A percentile compares a stretch with the other conserved stretches of the same genome.
Conservation (phyloP, 108 stramenopile genomes). For the Nitzschia sp. region DNA sequence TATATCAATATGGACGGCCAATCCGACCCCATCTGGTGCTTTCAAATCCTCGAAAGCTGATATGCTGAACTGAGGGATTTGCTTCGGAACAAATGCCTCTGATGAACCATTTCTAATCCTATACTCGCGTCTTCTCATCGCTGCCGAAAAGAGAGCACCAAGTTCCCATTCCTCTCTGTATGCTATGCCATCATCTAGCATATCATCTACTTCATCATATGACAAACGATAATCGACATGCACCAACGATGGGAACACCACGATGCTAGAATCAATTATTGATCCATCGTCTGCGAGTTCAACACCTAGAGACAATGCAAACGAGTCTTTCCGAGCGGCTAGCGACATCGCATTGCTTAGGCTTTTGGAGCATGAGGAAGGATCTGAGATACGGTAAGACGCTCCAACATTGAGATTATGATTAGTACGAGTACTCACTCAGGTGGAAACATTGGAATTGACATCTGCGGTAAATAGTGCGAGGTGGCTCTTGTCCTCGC, state of each 20-base stretch:
- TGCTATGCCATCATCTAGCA: slow-evolving; percentile 75
- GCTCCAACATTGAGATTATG: too few relatives aligned
- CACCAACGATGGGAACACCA: slow-evolving; percentile 61
- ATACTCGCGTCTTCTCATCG: slow-evolving; percentile 53
- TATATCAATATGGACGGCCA: slow-evolving; percentile 55
- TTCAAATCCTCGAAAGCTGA: slow-evolving; percentile 32
- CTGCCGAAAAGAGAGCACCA: slow-evolving; percentile 66
- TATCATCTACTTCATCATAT: slow-evolving; percentile 84
- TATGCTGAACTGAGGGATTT: slow-evolving; percentile 61
- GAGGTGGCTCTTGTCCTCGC: slow-evolving; percentile 66
- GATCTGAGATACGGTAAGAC: too few relatives aligned
- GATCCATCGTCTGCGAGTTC: slow-evolving; percentile 72
- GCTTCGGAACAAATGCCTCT: slow-evolving; percentile 63
- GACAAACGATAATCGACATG: slow-evolving; percentile 72
- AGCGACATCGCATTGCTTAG: slow-evolving; percentile 60
- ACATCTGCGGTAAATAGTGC: slow-evolving; percentile 61
- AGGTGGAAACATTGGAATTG: slow-evolving; percentile 73
- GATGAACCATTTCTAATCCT: slow-evolving; percentile 58
- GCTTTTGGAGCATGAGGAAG: too few relatives aligned
- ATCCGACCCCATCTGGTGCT: slow-evolving; percentile 37
- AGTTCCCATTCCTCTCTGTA: slow-evolving; percentile 84
- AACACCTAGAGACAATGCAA: slow-evolving; percentile 69
- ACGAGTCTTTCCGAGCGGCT: slow-evolving; percentile 36
- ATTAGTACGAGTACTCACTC: too few relatives aligned
- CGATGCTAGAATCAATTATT: slow-evolving; percentile 49